Base-by-base conservation (phyloP, 2,329 filamentous ascomycete genomes). In the Trichoderma sp. region DNA sequence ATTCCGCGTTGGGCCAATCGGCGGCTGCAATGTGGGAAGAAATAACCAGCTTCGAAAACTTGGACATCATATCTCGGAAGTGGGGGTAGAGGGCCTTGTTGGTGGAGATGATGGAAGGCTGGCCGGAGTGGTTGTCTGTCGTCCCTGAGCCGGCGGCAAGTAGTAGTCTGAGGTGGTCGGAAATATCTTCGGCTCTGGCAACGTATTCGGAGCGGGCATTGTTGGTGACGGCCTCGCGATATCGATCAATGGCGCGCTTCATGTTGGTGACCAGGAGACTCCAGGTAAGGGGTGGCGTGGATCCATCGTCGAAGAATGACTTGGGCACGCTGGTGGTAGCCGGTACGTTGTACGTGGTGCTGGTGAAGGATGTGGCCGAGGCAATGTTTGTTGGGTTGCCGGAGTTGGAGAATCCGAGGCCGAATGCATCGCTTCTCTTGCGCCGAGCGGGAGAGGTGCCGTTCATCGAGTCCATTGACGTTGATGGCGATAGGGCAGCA, bases 61-160 rank as follows among this genome's bases (percentile, higher is more conserved):
- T 94, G 53, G 95, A 98, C 95, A 99, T 99, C 90, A 98, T 98
- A 77, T 98, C 95, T 64, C 95, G 87, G 80, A 99, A 99, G 79
- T 98, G 94, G 27, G 95, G 95, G 76, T 98, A 98, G 17, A 99
- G 83, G 0, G 93, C 92, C 78, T 98, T 98, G 83, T 99, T 99
- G 5, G 93, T 96, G 7, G 94, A 97, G 69, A 99, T 99, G 74
- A 99, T 97, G n/a, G 95, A 98, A 5, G 95, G 95, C 73, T 98
- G 97, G 50, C 95, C 95, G 22, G 95, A 98, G 78, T 99, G 95
- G 76, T 99, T 99, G 80, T 99, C 95, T 0, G 95, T 99, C 2
- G 95, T 99, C 66, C 94, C 93, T 37, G 95, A 99, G 9, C 94
- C 95, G 66, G 95, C 95, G 34, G 94, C 94, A n/a, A 99, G 87